Base-by-base conservation (phyloP, 768 basidiomycete genomes). In the Boletus rubescentipes region DNA sequence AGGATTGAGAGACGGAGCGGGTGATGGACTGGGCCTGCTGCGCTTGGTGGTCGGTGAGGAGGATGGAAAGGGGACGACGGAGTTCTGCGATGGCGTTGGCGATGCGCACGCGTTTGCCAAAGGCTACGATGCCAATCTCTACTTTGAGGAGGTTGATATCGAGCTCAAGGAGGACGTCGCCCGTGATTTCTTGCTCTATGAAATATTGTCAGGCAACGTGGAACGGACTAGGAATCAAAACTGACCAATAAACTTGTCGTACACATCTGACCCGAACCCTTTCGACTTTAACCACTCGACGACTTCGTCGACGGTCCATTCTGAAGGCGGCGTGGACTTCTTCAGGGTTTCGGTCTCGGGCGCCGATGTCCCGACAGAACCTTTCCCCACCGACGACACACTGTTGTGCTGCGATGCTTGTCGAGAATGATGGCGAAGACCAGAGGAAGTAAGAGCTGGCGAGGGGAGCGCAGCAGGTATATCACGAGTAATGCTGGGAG, bases 171-270 rank as follows among this genome's bases (percentile, higher is more conserved):
- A 99, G 82, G 31, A 98, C 91, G 62, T 99, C 97, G 18, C 97
- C 97, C 0, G 94, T 91, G 49, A 99, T 98, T 75, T 99, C 97
- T 84, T 99, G 94, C 73, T 98, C 96, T 94, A 67, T 38, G 55
- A 37, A 18, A 49, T 3, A 41, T 26, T 2, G 37, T 65, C 9
- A 63, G 18, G 37, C 10, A 39, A 31, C 18, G 20, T 14, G 1
- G 4, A 11, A 46, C 9, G 9, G 16, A 15, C 9, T 14, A n/a
- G 15, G 30, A 29, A 37, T 32, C 5, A 45, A 26, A 75, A 75
- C 83, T 56, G 61, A 92, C 93, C 93, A 38, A 79, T 84, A 66
- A 99, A 98, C 67, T 91, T 95, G 51, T 84, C 81, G 61, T 88
- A 87, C 4, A 94, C 86, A 42, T 82, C 79, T 44, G 86, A 77